Conservation (phyloP, 306 rosid species). For the Cercis canadensis region DNA sequence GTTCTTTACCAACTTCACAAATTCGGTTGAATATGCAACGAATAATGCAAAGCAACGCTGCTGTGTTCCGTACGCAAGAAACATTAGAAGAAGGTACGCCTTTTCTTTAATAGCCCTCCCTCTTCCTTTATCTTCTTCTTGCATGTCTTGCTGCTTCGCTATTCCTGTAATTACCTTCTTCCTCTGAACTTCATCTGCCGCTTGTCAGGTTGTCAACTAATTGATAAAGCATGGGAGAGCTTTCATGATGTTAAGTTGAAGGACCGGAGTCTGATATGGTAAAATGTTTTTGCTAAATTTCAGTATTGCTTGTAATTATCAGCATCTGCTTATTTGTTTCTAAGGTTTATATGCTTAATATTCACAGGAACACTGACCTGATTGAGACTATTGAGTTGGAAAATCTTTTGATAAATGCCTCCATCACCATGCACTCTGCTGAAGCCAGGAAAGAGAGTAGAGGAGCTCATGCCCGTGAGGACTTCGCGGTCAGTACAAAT, state of each 20-base stretch:
- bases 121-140: neutral
- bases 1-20: conserved; percentile 77
- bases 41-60: conserved; percentile 95
- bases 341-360: conserved; percentile 8
- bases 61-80: conserved; percentile 97
- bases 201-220: conserved; percentile 68
- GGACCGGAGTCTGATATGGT: conserved; percentile 89
- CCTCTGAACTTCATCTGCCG: conserved; percentile 13
- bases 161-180: conserved; percentile 11
- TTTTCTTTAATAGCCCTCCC: neutral
- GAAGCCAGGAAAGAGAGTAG: conserved; percentile 97
- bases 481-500: conserved; percentile 68
- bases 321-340: conserved; percentile 2
- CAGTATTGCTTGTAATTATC: neutral
- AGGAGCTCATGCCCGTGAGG: conserved; percentile 98
- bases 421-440: conserved; percentile 90
- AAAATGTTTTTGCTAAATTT: conserved; percentile 15
- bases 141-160: conserved; percentile 6
- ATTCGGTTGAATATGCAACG: conserved; percentile 95
- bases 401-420: conserved; percentile 90
- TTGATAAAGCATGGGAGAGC: conserved; percentile 78
- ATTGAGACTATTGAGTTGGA: conserved; percentile 87
- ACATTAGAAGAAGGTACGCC: conserved; percentile 83
- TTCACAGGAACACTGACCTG: conserved; percentile 83
- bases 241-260: conserved; percentile 70